phyloP scores from a whole-genome alignment of 2,329 filamentous ascomycete species.

The Ceratocystis eucalypticola region DNA sequence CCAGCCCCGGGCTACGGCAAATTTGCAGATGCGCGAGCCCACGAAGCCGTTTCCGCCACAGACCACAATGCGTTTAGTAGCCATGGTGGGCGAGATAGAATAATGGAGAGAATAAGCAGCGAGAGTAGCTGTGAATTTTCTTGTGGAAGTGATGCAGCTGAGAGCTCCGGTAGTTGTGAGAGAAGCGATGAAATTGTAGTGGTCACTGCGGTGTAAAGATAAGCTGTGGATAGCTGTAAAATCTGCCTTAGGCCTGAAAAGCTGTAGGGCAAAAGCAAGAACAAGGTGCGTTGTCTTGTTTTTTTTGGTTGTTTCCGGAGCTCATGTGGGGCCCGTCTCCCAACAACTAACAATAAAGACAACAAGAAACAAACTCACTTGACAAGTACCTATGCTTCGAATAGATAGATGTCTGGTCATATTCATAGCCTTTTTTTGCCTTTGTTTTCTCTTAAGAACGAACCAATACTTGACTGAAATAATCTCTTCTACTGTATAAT shows the following conservation, averaged over 20 bases:
- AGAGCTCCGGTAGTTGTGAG: neutral
- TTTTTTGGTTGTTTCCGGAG: neutral
- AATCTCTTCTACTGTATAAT: too few species aligned
- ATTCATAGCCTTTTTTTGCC: too few species aligned
- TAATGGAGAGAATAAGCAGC: neutral
- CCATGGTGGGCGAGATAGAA: slow-evolving; percentile 33
- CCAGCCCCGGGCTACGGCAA: slow-evolving; percentile 75
- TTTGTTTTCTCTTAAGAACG: too few species aligned
- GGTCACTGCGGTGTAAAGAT: too few species aligned
- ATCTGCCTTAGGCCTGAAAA: too few species aligned
- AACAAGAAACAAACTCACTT: too few species aligned
- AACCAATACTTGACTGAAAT: too few species aligned
- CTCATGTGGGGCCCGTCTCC: neutral
- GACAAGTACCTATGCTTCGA: too few species aligned
- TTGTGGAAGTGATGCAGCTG: neutral
- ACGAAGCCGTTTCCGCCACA: slow-evolving; percentile 91
- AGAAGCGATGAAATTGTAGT: neutral
- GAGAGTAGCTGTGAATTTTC: too few species aligned
- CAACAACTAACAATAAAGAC: neutral
- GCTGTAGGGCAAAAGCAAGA: too few species aligned
- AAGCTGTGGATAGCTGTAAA: too few species aligned
- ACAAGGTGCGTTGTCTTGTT: neutral
- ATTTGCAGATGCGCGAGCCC: slow-evolving; percentile 78
- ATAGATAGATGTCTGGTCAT: too few species aligned
- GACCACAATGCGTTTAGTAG: slow-evolving; percentile 69